Base-by-base conservation (phyloP, 495 filamentous ascomycete genomes). In the Aspergillus saccharolyticus region DNA sequence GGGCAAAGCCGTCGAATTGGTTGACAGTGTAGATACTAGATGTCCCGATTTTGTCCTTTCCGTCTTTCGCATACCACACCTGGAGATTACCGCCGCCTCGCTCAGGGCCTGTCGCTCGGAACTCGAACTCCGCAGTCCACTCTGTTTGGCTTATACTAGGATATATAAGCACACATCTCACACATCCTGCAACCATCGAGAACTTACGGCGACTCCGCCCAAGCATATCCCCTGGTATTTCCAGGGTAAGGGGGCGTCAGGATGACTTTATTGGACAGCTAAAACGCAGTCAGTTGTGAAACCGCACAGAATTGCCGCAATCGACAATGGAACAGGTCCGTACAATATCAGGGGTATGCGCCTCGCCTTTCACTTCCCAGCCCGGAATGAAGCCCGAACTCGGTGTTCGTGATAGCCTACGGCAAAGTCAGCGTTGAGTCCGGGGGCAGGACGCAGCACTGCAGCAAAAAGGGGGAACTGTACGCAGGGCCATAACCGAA, bases 181-280 rank as follows among this genome's bases (percentile, higher is more conserved):
- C 5, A 20, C 6, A 8, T 47, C 22, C 21, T 20, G 33, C 18
- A 42, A 45, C 52, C 62, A 7, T 24, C n/a, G 4, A 55, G 73
- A 63, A 82, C 75, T 61, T 81, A 78, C 75, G 79, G 73, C 25
- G 77, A 79, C 50, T 91, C 84, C 28, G 87, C 76, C 91, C 94
- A 98, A 57, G 90, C 68, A 48, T 86, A 88, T 59, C 89, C 89
- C 71, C 92, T 83, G 60, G 84, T 83, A 69, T 94, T 94, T 45
- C 94, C 94, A 10, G 93, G 91, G 51, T 82, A 84, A 8, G 89
- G 86, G 1, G 95, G 94, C 9, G 95, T 98, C 48, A 98, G 79
- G 65, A 98, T 89, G 53, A 97, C 57, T 68, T 91, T 91, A 75
- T 97, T 90, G 46, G 91, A 95, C 58, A 97, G 82, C 78, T 80